Evolutionary conservation across 2,329 filamentous ascomycete genomes (phyloP), one percentile per base, ranked within the genome.

Genomic region (Phialophora tarda): DNA sequence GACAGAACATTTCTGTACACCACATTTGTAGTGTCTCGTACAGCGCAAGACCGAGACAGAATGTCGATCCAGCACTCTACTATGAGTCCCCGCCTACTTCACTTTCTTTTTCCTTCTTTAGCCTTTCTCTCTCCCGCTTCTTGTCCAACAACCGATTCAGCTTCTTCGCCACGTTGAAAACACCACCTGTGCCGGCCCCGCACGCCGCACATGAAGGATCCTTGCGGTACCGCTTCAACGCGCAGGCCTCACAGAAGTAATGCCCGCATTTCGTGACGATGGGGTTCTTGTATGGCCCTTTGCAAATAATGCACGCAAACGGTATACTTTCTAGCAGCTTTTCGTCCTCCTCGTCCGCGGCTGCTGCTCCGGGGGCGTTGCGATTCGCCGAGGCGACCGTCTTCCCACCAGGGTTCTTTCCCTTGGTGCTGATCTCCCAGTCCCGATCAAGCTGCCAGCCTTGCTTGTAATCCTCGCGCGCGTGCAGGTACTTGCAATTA

Each of bases 371-470:
- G 30, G 67, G 62, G 34, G 82, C 83, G 0, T 79, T 77, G 72
- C 74, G 75, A 59, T 81, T 80, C 6, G 80, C 79, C 3, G 81
- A 82, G 11, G 83, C 82, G 2, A 86, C 80, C 2, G 82, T 78
- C 28, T 79, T 81, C 11, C 83, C 84, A 5, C 73, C 74, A 6
- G 82, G 51, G 68, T 83, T 84, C 73, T 86, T 83, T 60, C 79
- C 80, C 74, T 91, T 93, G 6, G 88, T 91, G 2, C 89, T 88
- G 41, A 87, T 89, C 76, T 99, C 95, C 95, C 95, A 99, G 57
- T 98, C 94, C 60, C 86, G 85, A 77, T 99, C 95, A 4, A 99
- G 84, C 77, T 98, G 92, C 95, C 95, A 99, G 2, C 95, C 95
- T 76, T 93, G 90, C 73, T 94, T 92, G 73, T 88, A 88, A 73